A percentile compares a stretch with the other conserved stretches of the same genome.
Evolutionary conservation across 371 early-diverging fungal species (phyloP).

Genomic region (Rhizopus delemar): DNA sequence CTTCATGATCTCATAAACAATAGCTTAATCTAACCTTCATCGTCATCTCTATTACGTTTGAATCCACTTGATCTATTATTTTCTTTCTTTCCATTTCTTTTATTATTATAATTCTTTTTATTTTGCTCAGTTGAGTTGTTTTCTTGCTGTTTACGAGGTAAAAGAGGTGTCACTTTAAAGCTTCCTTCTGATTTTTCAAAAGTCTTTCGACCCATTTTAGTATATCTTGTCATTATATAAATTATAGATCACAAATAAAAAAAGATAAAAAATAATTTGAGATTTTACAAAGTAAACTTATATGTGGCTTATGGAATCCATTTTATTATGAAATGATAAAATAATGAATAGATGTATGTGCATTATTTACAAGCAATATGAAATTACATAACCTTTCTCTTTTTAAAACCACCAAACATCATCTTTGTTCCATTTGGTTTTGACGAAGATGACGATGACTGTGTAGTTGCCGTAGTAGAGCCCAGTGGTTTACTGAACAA

Average conservation of each 20-base stretch:
- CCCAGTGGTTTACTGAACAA: constrained; percentile 29
- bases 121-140: background rate
- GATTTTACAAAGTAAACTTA: background rate
- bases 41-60: constrained; percentile 21
- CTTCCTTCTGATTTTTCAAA: constrained; percentile 57
- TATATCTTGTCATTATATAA: constrained; percentile 59
- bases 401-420: constrained; percentile 47
- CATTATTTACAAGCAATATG: too few relatives aligned
- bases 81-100: background rate
- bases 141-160: constrained; percentile 41
- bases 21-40: constrained; percentile 1
- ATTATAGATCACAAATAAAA: background rate
- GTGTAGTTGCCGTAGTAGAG: background rate
- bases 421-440: constrained; percentile 30
- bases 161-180: constrained; percentile 55
- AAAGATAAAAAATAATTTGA: constrained; percentile 6
- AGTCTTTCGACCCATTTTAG: constrained; percentile 62
- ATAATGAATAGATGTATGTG: too few relatives aligned
- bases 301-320: too few relatives aligned
- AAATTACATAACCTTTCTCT: constrained; percentile 10
- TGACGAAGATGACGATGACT: constrained; percentile 14
- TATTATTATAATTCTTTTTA: background rate
- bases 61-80: constrained; percentile 2
- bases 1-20: background rate
- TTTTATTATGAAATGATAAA: too few relatives aligned